phyloP scores from a whole-genome alignment of 257 asterid genomes.

The Craterostigma plantagineum region DNA sequence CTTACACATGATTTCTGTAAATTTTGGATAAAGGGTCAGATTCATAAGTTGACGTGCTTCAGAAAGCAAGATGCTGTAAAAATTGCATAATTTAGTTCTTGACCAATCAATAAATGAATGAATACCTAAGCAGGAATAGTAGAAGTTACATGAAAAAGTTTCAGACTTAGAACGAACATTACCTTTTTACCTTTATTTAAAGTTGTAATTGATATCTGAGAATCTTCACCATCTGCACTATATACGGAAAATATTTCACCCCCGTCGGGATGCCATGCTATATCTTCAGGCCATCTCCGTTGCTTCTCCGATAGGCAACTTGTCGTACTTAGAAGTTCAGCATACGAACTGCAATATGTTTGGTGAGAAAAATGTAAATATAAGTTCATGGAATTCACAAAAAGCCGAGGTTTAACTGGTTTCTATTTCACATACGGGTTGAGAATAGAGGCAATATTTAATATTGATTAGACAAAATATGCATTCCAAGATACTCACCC shows the following conservation, averaged over 20 bases:
- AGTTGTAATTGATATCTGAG: constrained; percentile 63
- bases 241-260: constrained; percentile 61
- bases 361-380: constrained; percentile 9
- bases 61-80: background rate
- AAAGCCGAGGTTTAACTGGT: background rate
- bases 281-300: constrained; percentile 94
- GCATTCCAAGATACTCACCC: constrained; percentile 73
- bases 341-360: constrained; percentile 47
- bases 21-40: constrained; percentile 1
- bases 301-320: constrained; percentile 55
- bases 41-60: too few relatives aligned
- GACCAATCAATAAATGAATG: too few relatives aligned
- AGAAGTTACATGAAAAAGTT: too few relatives aligned
- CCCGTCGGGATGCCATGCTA: constrained; percentile 95
- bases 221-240: constrained; percentile 62
- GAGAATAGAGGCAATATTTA: constrained; percentile 1
- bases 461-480: constrained; percentile 8
- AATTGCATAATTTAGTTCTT: too few relatives aligned
- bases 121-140: too few relatives aligned
- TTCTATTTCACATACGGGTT: background rate
- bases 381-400: constrained; percentile 5
- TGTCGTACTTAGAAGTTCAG: constrained; percentile 39
- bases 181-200: constrained; percentile 56
- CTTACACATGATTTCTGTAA: constrained; percentile 32
- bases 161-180: background rate